Evolutionary conservation across 2,329 filamentous ascomycete genomes (phyloP), one percentile per base, ranked within the genome.

Genomic region (Ilyonectria mors-panacis): DNA sequence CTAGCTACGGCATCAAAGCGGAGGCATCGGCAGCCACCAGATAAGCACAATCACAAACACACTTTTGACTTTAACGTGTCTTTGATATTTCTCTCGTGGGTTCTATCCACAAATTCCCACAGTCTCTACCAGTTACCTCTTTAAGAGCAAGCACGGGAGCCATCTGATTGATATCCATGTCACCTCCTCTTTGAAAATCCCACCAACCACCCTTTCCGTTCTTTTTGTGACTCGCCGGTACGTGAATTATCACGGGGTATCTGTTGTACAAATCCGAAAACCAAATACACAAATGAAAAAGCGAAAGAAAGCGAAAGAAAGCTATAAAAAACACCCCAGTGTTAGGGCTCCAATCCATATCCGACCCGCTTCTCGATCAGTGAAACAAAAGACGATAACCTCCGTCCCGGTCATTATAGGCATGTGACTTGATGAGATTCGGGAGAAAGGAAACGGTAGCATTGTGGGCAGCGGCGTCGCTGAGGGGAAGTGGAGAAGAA

Each of bases 231-330:
- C 66, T 70, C 69, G 68, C 73, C 70, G 65, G 62, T 53, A 63
- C 56, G 59, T 59, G 55, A 72, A 70, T 73, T 75, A 66, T 70
- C 63, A 70, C 64, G 70, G 74, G 74, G 74, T 76, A 76, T 76
- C 72, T 76, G 72, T 75, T 76, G 63, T 76, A 76, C 73, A 76
- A 70, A 63, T 74, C 66, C 68, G 60, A 66, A 70, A 75, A 61
- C 30, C 54, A 66, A 66, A 67, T 50, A 45, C 17, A 44, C 48
- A 64, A 68, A 58, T 65, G 67, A 62, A 59, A 58, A 62, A 33
- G 59, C 63, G 57, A 33, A 51, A 73, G 69, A 73, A 76, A 76
- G 7, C 67, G 70, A 70, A 69, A 74, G 63, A 48, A 42, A 35
- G 56, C 42, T 59, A 67, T 59, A 58, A 23, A 57, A 58, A 53